These are phyloP conservation scores for Colletotrichum higginsianum DNA, from an alignment of 2,329 filamentous ascomycete genomes.

Conservation along the genomic window DNA sequence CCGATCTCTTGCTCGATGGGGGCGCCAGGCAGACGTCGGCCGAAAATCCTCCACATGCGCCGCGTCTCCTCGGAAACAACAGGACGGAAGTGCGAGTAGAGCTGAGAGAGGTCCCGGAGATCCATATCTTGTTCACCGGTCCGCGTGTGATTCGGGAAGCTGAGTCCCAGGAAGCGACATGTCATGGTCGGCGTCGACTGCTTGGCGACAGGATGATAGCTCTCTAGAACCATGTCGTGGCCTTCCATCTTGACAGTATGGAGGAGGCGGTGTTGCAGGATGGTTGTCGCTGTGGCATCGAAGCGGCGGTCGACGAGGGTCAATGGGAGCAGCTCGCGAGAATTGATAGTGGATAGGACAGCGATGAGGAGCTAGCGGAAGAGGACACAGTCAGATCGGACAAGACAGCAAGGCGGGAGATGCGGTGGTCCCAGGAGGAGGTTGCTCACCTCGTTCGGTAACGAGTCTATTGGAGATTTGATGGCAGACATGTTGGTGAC, in stretches of 20 bases:
- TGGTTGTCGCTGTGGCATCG: slow-evolving; percentile 72
- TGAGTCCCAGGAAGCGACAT: slow-evolving; percentile 77
- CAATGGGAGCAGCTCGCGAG: slow-evolving; percentile 68
- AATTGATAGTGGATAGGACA: slow-evolving; percentile 64
- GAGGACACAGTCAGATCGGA: not conserved
- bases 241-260: slow-evolving; percentile 70
- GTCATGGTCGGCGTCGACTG: slow-evolving; percentile 76
- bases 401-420: not conserved
- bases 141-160: slow-evolving; percentile 64
- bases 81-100: slow-evolving; percentile 82
- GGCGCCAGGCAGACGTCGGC: slow-evolving; percentile 47
- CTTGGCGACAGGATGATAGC: slow-evolving; percentile 80
- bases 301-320: slow-evolving; percentile 74
- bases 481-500: slow-evolving; percentile 32
- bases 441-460: slow-evolving; percentile 53
- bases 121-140: slow-evolving; percentile 29
- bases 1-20: slow-evolving; percentile 48
- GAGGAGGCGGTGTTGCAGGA: slow-evolving; percentile 76
- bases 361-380: slow-evolving; percentile 65
- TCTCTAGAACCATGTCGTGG: slow-evolving; percentile 82
- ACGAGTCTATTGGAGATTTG: slow-evolving; percentile 46
- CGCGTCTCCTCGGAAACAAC: slow-evolving; percentile 68
- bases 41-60: slow-evolving; percentile 50
- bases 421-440: not conserved
- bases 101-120: slow-evolving; percentile 60